These are phyloP conservation scores for Penicillium fimorum DNA, from an alignment of 495 filamentous ascomycete genomes.

Conservation along the genomic window DNA sequence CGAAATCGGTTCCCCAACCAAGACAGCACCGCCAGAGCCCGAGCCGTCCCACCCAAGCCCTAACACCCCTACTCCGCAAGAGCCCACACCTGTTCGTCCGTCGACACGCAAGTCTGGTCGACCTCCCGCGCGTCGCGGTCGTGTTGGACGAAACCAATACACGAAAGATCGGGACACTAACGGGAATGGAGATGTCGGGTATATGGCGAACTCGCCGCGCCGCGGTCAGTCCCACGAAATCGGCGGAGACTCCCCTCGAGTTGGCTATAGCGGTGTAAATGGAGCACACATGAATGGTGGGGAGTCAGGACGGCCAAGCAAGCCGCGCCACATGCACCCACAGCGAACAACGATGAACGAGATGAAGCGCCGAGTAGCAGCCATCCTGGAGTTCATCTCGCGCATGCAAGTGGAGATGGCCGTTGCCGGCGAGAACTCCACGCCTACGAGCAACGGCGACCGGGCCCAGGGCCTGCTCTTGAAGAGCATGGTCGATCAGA, in stretches of 20 bases:
- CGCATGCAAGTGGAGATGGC: slow-evolving; percentile 90
- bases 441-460: slow-evolving; percentile 38
- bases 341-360: slow-evolving; percentile 78
- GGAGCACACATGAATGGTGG: slow-evolving; percentile 42
- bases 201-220: slow-evolving; percentile 53
- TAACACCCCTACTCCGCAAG: slow-evolving; percentile 52
- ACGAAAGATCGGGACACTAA: slow-evolving; percentile 70
- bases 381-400: slow-evolving; percentile 86
- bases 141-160: slow-evolving; percentile 84
- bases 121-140: slow-evolving; percentile 60
- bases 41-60: slow-evolving; percentile 50
- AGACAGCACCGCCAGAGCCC: slow-evolving; percentile 39
- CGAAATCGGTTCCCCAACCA: slow-evolving; percentile 40
- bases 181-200: slow-evolving; percentile 46
- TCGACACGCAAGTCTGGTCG: slow-evolving; percentile 67
- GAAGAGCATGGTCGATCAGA: slow-evolving; percentile 38
- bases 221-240: slow-evolving; percentile 66
- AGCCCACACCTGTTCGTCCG: slow-evolving; percentile 40
- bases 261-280: slow-evolving; percentile 33
- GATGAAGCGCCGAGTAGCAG: slow-evolving; percentile 81
- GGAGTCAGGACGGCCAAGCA: slow-evolving; percentile 55
- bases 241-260: slow-evolving; percentile 43
- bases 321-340: slow-evolving; percentile 54
- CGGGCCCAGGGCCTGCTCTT: slow-evolving; percentile 37
- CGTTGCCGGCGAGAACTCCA: slow-evolving; percentile 42